Percentiles rank a stretch among this genome's conserved stretches.
Evolutionary conservation across 306 rosid genomes (phyloP).

Genomic region (Cyamopsis tetragonoloba): DNA sequence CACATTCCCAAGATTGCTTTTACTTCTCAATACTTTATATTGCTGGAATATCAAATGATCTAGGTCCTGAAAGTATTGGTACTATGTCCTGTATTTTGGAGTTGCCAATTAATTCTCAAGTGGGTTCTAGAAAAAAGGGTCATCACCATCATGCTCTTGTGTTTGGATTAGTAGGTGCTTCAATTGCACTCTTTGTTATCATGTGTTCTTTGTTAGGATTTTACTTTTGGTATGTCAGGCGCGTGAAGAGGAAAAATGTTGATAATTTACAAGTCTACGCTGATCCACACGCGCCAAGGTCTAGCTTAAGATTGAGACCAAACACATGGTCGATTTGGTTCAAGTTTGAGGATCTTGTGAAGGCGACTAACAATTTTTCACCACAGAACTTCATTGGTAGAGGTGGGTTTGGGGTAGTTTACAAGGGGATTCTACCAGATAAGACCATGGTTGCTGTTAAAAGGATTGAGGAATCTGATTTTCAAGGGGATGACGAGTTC

Average conservation of each 20-base stretch:
- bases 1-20: conserved; percentile 61
- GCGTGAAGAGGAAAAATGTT: conserved; percentile 22
- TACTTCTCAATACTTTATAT: conserved; percentile 56
- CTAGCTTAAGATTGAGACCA: conserved; percentile 56
- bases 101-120: conserved; percentile 25
- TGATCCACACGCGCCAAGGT: conserved; percentile 47
- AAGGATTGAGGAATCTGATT: conserved; percentile 68
- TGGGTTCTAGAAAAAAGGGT: conserved; percentile 25
- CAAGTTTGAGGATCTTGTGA: conserved; percentile 76
- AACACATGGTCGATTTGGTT: conserved; percentile 81
- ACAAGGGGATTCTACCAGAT: conserved; percentile 68
- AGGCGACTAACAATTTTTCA: conserved; percentile 67
- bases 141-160: conserved; percentile 42
- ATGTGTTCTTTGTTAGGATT: conserved; percentile 49
- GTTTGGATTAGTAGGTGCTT: conserved; percentile 53
- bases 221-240: conserved; percentile 51
- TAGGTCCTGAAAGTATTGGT: conserved; percentile 65
- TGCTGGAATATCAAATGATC: conserved; percentile 69
- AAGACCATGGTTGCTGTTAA: conserved; percentile 71
- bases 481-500: conserved; percentile 67
- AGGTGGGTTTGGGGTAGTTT: conserved; percentile 85
- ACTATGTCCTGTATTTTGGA: conserved; percentile 48
- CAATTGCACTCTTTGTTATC: conserved; percentile 41
- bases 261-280: conserved; percentile 27
- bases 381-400: conserved; percentile 70